These are phyloP conservation scores for Xerocomus brunneocitrinus DNA, from an alignment of 768 basidiomycete genomes.

Conservation along the genomic window DNA sequence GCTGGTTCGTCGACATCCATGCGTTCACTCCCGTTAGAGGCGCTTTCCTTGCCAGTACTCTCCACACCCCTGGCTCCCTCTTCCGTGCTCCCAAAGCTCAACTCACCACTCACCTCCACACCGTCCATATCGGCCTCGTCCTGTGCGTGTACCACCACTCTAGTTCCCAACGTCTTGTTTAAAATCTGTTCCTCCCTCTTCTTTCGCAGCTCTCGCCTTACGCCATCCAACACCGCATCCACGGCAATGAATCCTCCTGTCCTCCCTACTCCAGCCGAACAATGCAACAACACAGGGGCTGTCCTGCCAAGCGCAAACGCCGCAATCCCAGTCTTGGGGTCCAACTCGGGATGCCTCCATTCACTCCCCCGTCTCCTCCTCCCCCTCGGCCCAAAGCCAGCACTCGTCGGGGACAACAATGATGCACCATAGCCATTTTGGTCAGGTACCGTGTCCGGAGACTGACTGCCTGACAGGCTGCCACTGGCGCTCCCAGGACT, in stretches of 20 bases:
- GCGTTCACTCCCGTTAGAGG: constrained; percentile 7
- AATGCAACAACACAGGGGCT: constrained; percentile 74
- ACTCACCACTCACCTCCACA: constrained; percentile 2
- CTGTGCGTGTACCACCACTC: not conserved
- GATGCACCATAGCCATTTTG: constrained; percentile 1
- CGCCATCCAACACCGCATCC: constrained; percentile 76
- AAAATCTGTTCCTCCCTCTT: constrained; percentile 21
- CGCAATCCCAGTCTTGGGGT: constrained; percentile 52
- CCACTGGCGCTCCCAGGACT: constrained; percentile 19
- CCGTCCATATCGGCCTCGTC: constrained; percentile 3
- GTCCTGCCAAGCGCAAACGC: constrained; percentile 42
- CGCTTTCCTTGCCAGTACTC: constrained; percentile 1
- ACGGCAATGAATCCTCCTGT: constrained; percentile 93
- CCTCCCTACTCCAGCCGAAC: constrained; percentile 92
- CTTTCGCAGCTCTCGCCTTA: constrained; percentile 54
- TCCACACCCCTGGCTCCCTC: constrained; percentile 1
- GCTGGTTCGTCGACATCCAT: constrained; percentile 28
- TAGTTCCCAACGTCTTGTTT: constrained; percentile 1
- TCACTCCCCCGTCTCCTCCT: constrained; percentile 13
- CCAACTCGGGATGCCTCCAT: constrained; percentile 41
- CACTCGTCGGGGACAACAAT: constrained; percentile 18
- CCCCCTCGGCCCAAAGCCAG: constrained; percentile 1
- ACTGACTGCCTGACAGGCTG: constrained; percentile 16
- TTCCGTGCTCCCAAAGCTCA: constrained; percentile 8
- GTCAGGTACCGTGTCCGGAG: constrained; percentile 11